Percentiles rank a stretch among this genome's conserved stretches.
Evolutionary conservation across 2,329 filamentous ascomycete species (phyloP).

Genomic region (Juglanconis juglandina): DNA sequence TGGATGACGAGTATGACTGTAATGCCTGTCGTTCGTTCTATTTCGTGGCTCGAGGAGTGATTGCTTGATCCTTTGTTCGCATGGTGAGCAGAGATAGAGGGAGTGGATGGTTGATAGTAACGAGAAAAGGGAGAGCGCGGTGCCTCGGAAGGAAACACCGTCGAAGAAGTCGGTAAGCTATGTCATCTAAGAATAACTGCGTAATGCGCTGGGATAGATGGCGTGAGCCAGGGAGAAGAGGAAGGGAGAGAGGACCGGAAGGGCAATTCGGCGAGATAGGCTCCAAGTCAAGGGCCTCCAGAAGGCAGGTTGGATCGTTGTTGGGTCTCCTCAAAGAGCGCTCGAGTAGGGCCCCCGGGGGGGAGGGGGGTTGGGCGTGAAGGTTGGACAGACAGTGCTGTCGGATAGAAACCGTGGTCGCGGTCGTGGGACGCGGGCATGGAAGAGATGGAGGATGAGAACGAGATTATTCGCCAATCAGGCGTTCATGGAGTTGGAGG

Average conservation of each 20-base stretch:
- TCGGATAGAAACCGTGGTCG: not conserved
- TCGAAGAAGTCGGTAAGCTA: not conserved
- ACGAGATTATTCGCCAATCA: slow-evolving; percentile 15
- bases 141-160: not conserved
- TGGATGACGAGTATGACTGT: not conserved
- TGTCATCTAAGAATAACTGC: not conserved
- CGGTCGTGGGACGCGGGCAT: not conserved
- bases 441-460: not conserved
- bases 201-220: slow-evolving; percentile 1
- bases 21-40: slow-evolving; percentile 11
- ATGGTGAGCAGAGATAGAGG: slow-evolving; percentile 5
- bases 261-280: not conserved
- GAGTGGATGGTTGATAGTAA: not conserved
- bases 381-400: not conserved
- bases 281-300: not conserved
- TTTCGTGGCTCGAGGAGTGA: slow-evolving; percentile 5
- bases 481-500: slow-evolving; percentile 7
- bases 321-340: not conserved
- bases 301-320: not conserved
- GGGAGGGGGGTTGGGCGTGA: too few species aligned
- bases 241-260: not conserved
- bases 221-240: not conserved
- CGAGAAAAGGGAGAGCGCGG: not conserved
- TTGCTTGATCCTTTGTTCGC: slow-evolving; percentile 1
- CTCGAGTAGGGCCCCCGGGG: not conserved